Conservation (phyloP, 371 early-diverging fungal species). For the Gilbertella persicaria region DNA sequence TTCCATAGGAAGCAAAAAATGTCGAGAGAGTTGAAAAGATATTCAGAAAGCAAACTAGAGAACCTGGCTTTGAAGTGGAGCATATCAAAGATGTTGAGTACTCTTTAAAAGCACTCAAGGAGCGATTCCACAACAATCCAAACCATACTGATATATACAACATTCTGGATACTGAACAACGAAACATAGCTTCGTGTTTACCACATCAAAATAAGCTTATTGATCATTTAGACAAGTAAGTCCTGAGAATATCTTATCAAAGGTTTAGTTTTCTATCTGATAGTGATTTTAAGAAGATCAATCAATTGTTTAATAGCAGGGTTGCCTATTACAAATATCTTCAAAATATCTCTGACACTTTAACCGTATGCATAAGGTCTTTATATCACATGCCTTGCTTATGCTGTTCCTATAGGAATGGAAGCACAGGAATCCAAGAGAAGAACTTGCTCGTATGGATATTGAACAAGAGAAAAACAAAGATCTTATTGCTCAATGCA, state of each 20-base stretch:
- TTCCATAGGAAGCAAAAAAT: background rate
- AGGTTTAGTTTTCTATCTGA: background rate
- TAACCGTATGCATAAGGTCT: constrained; percentile 10
- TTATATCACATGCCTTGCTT: background rate
- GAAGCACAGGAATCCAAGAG: constrained; percentile 25
- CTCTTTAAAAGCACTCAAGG: background rate
- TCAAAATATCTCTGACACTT: constrained; percentile 58
- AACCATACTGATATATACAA: background rate
- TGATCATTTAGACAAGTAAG: constrained; percentile 39
- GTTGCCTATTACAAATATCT: constrained; percentile 60
- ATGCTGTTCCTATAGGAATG: constrained; percentile 18
- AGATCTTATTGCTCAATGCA: constrained; percentile 28
- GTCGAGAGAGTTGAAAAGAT: constrained; percentile 1
- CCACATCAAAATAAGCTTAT: constrained; percentile 27
- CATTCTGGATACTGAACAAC: constrained; percentile 1
- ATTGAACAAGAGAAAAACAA: constrained; percentile 26
- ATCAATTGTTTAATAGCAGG: constrained; percentile 42
- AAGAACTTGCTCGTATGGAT: constrained; percentile 27
- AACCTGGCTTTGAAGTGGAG: constrained; percentile 6
- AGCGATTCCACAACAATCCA: background rate
- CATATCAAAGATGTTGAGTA: constrained; percentile 12
- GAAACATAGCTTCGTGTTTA: background rate
- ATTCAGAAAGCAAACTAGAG: constrained; percentile 5
- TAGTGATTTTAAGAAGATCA: constrained; percentile 37
- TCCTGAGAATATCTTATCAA: too few relatives aligned